These are phyloP conservation scores for Hyphopichia fennica DNA, from an alignment of 1,139 yeast species.

Conservation along the genomic window DNA sequence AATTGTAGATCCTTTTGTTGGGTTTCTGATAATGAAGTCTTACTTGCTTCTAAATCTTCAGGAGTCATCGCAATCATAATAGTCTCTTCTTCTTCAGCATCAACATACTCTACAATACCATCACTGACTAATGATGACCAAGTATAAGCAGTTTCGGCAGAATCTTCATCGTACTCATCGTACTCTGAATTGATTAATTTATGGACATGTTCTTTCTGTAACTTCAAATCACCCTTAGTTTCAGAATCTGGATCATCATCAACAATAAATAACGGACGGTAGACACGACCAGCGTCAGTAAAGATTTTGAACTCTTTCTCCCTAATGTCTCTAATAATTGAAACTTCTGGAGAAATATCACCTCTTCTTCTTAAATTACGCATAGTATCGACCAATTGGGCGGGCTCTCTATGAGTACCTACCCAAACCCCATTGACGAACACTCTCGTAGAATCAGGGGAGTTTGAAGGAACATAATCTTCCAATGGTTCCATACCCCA, in stretches of 20 bases:
- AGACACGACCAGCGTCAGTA: conserved; percentile 98
- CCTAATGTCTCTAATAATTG: conserved; percentile 93
- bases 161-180: conserved; percentile 59
- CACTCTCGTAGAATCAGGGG: conserved; percentile 90
- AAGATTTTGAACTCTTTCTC: conserved; percentile 94
- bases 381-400: conserved; percentile 85
- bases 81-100: conserved; percentile 97
- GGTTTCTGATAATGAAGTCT: conserved; percentile 49
- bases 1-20: conserved; percentile 42
- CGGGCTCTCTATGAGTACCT: conserved; percentile 97
- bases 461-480: conserved; percentile 90
- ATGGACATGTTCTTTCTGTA: conserved; percentile 81
- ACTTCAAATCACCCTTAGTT: conserved; percentile 74
- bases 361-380: conserved; percentile 92
- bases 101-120: conserved; percentile 92
- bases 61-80: conserved; percentile 99
- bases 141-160: conserved; percentile 58
- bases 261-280: conserved; percentile 90
- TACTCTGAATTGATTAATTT: conserved; percentile 66
- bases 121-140: conserved; percentile 84
- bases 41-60: conserved; percentile 81
- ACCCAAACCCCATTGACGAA: conserved; percentile 99
- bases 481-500: conserved; percentile 99
- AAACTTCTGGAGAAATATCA: conserved; percentile 93
- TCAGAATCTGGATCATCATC: conserved; percentile 79